A percentile compares a stretch with the other conserved stretches of the same genome.
Conservation (phyloP, 352 stramenopile genomes). For the Pythium vanterpoolii region DNA sequence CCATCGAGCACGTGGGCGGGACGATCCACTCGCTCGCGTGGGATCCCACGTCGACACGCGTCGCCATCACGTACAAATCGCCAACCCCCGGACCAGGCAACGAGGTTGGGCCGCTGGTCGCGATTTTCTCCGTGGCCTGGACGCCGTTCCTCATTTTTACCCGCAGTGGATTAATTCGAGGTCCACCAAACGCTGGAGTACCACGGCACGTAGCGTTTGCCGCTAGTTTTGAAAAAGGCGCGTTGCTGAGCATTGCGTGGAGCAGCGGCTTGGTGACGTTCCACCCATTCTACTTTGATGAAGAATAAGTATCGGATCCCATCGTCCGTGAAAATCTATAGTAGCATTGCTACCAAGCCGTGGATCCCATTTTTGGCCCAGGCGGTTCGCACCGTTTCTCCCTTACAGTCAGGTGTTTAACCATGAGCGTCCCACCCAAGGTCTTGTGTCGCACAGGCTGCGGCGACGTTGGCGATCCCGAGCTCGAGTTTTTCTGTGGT, state of each 20-base stretch:
- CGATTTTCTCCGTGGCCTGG: conserved; percentile 68
- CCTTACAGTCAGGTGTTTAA: not conserved
- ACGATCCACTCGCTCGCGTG: conserved; percentile 56
- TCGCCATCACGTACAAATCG: conserved; percentile 57
- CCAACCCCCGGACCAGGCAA: conserved; percentile 10
- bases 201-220: conserved; percentile 59
- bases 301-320: conserved; percentile 21
- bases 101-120: conserved; percentile 50
- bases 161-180: conserved; percentile 27
- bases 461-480: conserved; percentile 50
- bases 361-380: conserved; percentile 1
- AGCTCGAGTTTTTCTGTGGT: conserved; percentile 61
- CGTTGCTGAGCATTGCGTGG: conserved; percentile 69
- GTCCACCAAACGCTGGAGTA: conserved; percentile 53
- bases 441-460: conserved; percentile 54
- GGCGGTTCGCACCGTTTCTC: not conserved
- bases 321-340: not conserved
- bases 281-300: conserved; percentile 74
- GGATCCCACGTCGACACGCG: conserved; percentile 64
- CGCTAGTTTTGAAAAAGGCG: conserved; percentile 62
- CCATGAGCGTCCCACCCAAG: conserved; percentile 47
- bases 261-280: conserved; percentile 78
- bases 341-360: not conserved
- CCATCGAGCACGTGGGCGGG: conserved; percentile 62
- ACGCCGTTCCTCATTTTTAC: conserved; percentile 78